Evolutionary conservation across 768 basidiomycete species (phyloP).

Genomic region (Gelatoporia subvermispora): DNA sequence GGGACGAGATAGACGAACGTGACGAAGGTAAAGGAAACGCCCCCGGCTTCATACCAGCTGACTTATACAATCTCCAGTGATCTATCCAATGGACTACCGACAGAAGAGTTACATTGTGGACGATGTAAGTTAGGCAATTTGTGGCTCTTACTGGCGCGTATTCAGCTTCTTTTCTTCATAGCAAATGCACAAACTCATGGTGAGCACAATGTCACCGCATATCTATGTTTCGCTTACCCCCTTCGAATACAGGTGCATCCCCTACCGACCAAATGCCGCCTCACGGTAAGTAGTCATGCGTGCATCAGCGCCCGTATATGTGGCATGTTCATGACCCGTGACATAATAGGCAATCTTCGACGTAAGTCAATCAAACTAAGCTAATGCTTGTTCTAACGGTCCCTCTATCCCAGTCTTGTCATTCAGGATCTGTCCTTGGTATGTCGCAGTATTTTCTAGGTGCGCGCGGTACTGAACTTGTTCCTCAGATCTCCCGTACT

Average conservation of each 20-base stretch:
- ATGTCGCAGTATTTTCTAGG: constrained; percentile 14
- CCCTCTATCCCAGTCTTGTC: constrained; percentile 55
- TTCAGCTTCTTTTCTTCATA: no score
- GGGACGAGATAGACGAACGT: constrained; percentile 79
- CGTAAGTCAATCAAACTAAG: constrained; percentile 17
- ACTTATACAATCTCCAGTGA: constrained; percentile 40
- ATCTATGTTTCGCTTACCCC: constrained; percentile 21
- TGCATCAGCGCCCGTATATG: not conserved
- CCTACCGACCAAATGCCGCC: constrained; percentile 80
- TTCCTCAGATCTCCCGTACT: constrained; percentile 60
- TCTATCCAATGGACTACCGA: constrained; percentile 79
- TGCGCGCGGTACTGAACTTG: not conserved
- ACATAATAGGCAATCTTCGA: constrained; percentile 25
- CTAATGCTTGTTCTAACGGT: not conserved
- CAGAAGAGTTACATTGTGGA: constrained; percentile 77
- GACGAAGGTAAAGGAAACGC: constrained; percentile 56
- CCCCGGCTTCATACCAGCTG: not conserved
- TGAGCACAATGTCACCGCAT: no score
- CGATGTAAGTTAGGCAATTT: constrained; percentile 81
- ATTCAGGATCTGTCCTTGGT: constrained; percentile 88
- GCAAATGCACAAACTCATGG: constrained; percentile 73
- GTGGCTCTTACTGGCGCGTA: no score
- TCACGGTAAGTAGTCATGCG: constrained; percentile 59
- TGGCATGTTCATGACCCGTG: not conserved
- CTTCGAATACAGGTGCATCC: constrained; percentile 39